Percentiles rank a stretch among this genome's conserved stretches.
These are phyloP conservation scores for Solanum ossicruentum DNA, from an alignment of 257 asterid genomes.

Conservation along the genomic window DNA sequence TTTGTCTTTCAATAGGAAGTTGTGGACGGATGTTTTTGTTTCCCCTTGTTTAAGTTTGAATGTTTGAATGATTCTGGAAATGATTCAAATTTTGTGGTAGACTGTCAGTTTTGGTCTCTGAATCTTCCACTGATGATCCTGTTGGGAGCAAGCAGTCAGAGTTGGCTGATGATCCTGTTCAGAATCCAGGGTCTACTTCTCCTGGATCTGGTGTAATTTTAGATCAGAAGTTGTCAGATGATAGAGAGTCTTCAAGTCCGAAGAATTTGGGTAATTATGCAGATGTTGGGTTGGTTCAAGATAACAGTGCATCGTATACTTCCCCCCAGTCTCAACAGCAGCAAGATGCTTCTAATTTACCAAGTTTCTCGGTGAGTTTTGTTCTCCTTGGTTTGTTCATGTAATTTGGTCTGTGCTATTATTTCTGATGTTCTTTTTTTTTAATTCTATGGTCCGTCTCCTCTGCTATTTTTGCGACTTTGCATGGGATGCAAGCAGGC, in stretches of 20 bases:
- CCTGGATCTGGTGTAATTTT: slow-evolving; percentile 44
- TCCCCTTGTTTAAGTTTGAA: background rate
- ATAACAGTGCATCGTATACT: slow-evolving; percentile 38
- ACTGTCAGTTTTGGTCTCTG: slow-evolving; percentile 36
- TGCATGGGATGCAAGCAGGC: slow-evolving; percentile 35
- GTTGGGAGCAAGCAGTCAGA: slow-evolving; percentile 37
- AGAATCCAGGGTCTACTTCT: slow-evolving; percentile 54
- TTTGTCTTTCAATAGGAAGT: background rate
- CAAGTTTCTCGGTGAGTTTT: slow-evolving; percentile 63
- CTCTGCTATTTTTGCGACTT: background rate
- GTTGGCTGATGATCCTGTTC: slow-evolving; percentile 34
- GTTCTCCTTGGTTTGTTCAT: background rate
- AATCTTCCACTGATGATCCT: slow-evolving; percentile 42
- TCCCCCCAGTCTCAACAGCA: slow-evolving; percentile 50
- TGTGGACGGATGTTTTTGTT: background rate
- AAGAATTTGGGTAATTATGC: slow-evolving; percentile 49
- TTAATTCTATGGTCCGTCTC: background rate
- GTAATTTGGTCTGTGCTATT: background rate
- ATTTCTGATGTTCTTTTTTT: background rate
- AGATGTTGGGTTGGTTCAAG: slow-evolving; percentile 57
- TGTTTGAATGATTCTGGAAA: background rate
- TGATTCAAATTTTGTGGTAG: slow-evolving; percentile 30
- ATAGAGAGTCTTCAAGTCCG: slow-evolving; percentile 33
- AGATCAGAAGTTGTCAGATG: slow-evolving; percentile 35
- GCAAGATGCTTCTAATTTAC: slow-evolving; percentile 51